Evolutionary conservation across 495 filamentous ascomycete species (phyloP), one percentile per base, ranked within the genome.

Genomic region (Aspergillus mulundensis): DNA sequence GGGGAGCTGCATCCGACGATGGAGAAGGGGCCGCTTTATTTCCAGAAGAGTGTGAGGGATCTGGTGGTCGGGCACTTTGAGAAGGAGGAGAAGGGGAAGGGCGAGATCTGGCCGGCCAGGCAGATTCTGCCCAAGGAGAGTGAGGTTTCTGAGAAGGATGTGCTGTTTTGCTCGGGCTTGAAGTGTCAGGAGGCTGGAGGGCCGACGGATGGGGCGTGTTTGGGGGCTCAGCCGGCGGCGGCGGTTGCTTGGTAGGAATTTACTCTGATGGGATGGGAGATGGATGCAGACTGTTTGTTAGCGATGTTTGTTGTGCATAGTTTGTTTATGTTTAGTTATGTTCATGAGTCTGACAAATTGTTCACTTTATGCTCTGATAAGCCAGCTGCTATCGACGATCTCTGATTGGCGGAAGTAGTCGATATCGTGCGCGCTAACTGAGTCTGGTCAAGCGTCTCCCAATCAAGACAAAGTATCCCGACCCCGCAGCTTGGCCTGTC

Each of bases 71-170:
- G 62, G 20, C 76, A 78, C 60, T 58, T 64, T 42, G 54, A 73
- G 50, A 59, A 60, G 4, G 80, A 83, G 55, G 61, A 77, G 51
- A 59, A 66, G 25, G 66, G 59, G 1, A 64, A 67, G 19, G 39
- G 64, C 36, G 69, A 80, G 62, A 69, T 79, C 41, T 81, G 77
- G 76, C 80, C 80, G 10, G 78, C 79, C 3, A 66, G 72, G 20
- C 76, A 77, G 58, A 59, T 40, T 7, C 43, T 75, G 24, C 72
- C 73, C 16, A 46, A 40, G 16, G 60, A 52, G 16, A 72, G 68
- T 1, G 19, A 51, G 7, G 61, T 60, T 16, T 75, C 65, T 38
- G 57, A 69, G 53, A 62, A 70, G 8, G 75, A 78, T 43, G 50
- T 73, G 46, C 63, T 71, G 14, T 78, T 78, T 39, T 77, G 73